Evolutionary conservation across 164 flowering plant species (phyloP).

Genomic region (Dillenia suffruticosa): DNA sequence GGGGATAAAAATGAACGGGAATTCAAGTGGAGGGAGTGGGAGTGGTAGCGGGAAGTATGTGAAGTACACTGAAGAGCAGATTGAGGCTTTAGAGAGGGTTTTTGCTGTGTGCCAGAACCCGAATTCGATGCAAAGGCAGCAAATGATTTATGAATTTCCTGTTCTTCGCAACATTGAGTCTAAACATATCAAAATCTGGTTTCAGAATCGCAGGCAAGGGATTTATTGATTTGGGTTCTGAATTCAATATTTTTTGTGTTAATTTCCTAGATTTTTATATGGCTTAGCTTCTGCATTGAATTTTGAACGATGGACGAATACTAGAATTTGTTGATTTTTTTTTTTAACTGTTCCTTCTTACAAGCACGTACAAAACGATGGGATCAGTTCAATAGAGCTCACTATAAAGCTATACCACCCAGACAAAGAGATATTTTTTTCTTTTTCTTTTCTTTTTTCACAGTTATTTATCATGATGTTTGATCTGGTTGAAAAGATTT

Average conservation of each 20-base stretch:
- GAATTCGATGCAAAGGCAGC: slow-evolving; percentile 57
- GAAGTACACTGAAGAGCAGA: slow-evolving; percentile 65
- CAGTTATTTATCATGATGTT: too few species aligned
- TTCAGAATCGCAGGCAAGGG: slow-evolving; percentile 55
- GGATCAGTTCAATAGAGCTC: too few species aligned
- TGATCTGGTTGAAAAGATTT: too few species aligned
- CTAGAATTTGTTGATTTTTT: neutral
- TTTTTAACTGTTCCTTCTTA: too few species aligned
- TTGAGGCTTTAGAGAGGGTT: slow-evolving; percentile 61
- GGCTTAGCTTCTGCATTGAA: too few species aligned
- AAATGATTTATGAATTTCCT: slow-evolving; percentile 60
- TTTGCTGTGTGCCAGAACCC: slow-evolving; percentile 64
- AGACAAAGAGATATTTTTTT: too few species aligned
- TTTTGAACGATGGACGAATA: too few species aligned
- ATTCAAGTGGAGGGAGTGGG: slow-evolving; percentile 3
- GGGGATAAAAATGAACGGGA: slow-evolving; percentile 8
- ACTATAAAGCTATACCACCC: too few species aligned
- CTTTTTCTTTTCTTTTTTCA: too few species aligned
- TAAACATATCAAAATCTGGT: slow-evolving; percentile 74
- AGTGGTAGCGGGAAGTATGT: slow-evolving; percentile 58
- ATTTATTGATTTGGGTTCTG: too few species aligned
- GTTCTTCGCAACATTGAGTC: slow-evolving; percentile 67
- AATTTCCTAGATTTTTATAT: too few species aligned
- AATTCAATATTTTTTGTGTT: too few species aligned
- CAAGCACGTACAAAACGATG: neutral